These are phyloP conservation scores for Chamaenerion angustifolium DNA, from an alignment of 345 rosid genomes.

Conservation along the genomic window DNA sequence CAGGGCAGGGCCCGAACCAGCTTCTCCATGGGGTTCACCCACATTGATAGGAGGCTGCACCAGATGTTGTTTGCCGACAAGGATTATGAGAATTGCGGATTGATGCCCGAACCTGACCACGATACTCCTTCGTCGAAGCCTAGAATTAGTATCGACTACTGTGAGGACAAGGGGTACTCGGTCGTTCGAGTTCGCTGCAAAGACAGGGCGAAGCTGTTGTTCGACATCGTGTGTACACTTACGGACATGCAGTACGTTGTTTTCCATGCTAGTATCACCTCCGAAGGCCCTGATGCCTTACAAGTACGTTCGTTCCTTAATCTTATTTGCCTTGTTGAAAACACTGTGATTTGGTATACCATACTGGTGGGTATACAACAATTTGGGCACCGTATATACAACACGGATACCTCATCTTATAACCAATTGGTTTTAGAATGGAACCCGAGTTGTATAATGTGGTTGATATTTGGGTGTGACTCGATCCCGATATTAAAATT, in stretches of 20 bases:
- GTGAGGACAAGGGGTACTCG: constrained; percentile 73
- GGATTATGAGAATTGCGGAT: constrained; percentile 58
- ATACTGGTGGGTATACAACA: no score
- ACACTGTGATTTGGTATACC: no score
- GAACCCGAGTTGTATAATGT: no score
- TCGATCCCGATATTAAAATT: no score
- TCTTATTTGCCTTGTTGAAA: no score
- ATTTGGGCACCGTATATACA: no score
- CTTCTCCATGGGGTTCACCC: constrained; percentile 83
- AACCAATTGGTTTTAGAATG: no score
- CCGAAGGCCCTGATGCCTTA: constrained; percentile 62
- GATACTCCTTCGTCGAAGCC: constrained; percentile 28
- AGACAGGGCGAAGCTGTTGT: constrained; percentile 80
- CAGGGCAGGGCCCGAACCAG: constrained; percentile 44
- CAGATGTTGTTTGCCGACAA: constrained; percentile 93
- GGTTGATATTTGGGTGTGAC: no score
- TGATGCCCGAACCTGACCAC: constrained; percentile 23
- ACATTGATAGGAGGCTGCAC: constrained; percentile 71
- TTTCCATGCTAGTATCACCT: constrained; percentile 70
- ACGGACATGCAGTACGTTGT: constrained; percentile 97
- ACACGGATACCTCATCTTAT: no score
- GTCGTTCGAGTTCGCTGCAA: constrained; percentile 62
- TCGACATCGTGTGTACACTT: constrained; percentile 89
- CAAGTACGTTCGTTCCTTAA: constrained; percentile 34
- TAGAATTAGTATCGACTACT: constrained; percentile 46